phyloP scores from a whole-genome alignment of 345 rosid genomes.

The Arabidopsis arenosa region DNA sequence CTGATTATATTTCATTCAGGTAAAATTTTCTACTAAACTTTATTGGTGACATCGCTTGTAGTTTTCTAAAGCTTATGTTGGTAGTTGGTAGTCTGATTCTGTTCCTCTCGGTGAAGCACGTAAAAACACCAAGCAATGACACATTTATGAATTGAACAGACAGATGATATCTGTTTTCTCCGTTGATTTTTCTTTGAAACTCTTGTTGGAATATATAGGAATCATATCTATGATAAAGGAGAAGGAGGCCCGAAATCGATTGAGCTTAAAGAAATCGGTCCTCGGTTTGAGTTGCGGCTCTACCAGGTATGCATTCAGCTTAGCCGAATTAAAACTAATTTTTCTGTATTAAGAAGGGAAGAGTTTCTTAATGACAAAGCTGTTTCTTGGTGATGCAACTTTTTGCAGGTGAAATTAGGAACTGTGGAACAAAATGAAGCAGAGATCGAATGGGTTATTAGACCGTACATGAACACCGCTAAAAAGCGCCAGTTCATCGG shows the following conservation, averaged over 20 bases:
- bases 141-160: background rate
- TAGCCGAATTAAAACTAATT: background rate
- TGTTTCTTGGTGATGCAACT: background rate
- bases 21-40: constrained; percentile 34
- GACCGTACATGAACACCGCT: constrained; percentile 88
- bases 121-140: background rate
- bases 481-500: constrained; percentile 71
- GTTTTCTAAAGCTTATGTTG: constrained; percentile 1
- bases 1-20: constrained; percentile 94
- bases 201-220: constrained; percentile 53
- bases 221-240: constrained; percentile 74
- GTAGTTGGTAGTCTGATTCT: constrained; percentile 10
- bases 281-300: constrained; percentile 84
- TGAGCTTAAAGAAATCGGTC: constrained; percentile 89
- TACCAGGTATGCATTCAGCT: constrained; percentile 62
- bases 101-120: constrained; percentile 1
- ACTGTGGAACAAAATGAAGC: constrained; percentile 90
- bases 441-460: constrained; percentile 73
- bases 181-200: background rate
- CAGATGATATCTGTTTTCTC: background rate
- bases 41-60: background rate
- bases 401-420: constrained; percentile 73
- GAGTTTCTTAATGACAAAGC: background rate
- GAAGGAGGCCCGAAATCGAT: constrained; percentile 85
- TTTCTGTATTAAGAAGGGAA: background rate